Percentiles rank a stretch among this genome's conserved stretches.
These are phyloP conservation scores for Handroanthus guayacan DNA, from an alignment of 257 asterid genomes.

Conservation along the genomic window DNA sequence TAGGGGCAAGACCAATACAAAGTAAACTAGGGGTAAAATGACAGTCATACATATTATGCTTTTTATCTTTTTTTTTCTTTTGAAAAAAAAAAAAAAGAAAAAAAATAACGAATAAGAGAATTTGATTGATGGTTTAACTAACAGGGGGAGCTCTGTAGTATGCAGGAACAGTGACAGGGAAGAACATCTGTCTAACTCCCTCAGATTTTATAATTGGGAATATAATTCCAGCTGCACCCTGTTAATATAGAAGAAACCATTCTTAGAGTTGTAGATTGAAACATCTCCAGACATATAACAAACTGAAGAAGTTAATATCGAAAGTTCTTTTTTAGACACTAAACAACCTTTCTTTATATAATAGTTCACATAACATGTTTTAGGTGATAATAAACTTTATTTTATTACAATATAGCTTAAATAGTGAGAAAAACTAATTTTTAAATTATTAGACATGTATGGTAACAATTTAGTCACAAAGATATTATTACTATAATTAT, in stretches of 20 bases:
- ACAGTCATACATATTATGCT: background rate
- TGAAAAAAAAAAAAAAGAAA: background rate
- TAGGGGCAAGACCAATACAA: background rate
- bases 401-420: too few relatives aligned
- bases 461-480: too few relatives aligned
- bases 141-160: conserved; percentile 71
- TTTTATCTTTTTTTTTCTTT: background rate
- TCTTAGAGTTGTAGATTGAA: background rate
- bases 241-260: background rate
- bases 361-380: too few relatives aligned
- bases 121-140: conserved; percentile 16
- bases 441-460: too few relatives aligned
- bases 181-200: conserved; percentile 80
- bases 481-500: too few relatives aligned
- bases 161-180: conserved; percentile 79
- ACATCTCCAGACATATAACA: too few relatives aligned
- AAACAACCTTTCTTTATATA: too few relatives aligned
- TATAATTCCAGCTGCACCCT: conserved; percentile 77
- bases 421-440: too few relatives aligned
- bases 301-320: too few relatives aligned
- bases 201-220: conserved; percentile 76
- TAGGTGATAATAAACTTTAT: too few relatives aligned
- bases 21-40: background rate
- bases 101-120: conserved; percentile 24
- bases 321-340: too few relatives aligned